Evolutionary conservation across 2,329 filamentous ascomycete species (phyloP).

Genomic region (Rutstroemia sp.): DNA sequence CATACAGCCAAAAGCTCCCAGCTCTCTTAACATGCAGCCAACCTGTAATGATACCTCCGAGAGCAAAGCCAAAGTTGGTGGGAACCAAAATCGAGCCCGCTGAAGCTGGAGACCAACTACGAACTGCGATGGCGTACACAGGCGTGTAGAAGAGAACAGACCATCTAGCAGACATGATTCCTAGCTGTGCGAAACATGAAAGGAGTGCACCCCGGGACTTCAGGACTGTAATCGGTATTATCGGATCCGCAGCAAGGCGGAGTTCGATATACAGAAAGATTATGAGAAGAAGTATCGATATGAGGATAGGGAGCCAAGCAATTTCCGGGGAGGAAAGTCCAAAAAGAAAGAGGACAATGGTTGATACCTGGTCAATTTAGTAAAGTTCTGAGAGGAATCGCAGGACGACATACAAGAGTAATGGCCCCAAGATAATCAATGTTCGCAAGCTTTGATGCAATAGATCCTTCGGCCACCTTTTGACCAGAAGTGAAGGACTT

Average conservation of each 20-base stretch:
- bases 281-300: slow-evolving; percentile 45
- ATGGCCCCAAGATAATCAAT: slow-evolving; percentile 71
- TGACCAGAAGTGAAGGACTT: slow-evolving; percentile 29
- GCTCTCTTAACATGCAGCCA: slow-evolving; percentile 66
- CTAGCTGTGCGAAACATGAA: slow-evolving; percentile 66
- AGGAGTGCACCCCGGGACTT: slow-evolving; percentile 63
- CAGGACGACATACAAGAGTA: slow-evolving; percentile 44
- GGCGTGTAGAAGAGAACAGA: slow-evolving; percentile 73
- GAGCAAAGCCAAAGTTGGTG: slow-evolving; percentile 72
- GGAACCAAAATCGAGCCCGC: slow-evolving; percentile 73
- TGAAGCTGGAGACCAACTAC: slow-evolving; percentile 58
- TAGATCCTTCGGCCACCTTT: slow-evolving; percentile 32
- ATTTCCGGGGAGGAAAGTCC: slow-evolving; percentile 59
- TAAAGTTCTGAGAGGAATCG: background rate
- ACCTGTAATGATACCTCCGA: slow-evolving; percentile 66
- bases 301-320: slow-evolving; percentile 48
- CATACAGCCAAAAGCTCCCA: slow-evolving; percentile 62
- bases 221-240: slow-evolving; percentile 67
- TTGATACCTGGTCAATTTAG: slow-evolving; percentile 42
- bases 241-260: slow-evolving; percentile 56
- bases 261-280: slow-evolving; percentile 58
- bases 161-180: slow-evolving; percentile 78
- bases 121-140: slow-evolving; percentile 70
- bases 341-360: slow-evolving; percentile 66
- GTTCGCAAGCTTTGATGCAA: slow-evolving; percentile 47